phyloP scores from a whole-genome alignment of 2,329 filamentous ascomycete species.

The Trichoderma sp. region DNA sequence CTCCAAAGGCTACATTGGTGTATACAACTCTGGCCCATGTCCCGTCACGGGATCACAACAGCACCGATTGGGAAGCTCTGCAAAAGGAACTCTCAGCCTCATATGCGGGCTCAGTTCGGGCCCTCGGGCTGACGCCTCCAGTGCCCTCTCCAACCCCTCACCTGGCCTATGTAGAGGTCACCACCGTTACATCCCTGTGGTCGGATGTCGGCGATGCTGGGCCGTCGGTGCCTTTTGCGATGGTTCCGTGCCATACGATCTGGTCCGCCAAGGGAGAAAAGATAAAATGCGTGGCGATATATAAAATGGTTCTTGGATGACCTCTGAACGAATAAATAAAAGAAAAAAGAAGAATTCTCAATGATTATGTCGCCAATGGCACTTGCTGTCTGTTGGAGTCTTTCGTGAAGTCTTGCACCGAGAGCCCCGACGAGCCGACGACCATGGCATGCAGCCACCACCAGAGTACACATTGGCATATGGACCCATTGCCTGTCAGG shows the following conservation, averaged over 20 bases:
- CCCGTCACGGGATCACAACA: neutral
- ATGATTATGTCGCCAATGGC: neutral
- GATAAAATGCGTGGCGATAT: constrained; percentile 36
- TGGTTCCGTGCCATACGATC: constrained; percentile 39
- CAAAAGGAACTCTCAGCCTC: constrained; percentile 24
- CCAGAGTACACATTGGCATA: neutral
- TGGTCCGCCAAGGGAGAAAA: constrained; percentile 35
- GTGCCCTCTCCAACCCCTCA: constrained; percentile 27
- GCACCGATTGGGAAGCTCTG: constrained; percentile 15
- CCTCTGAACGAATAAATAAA: neutral
- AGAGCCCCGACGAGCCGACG: constrained; percentile 16
- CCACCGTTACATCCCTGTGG: constrained; percentile 25
- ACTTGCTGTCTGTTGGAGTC: neutral
- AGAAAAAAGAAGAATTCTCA: neutral
- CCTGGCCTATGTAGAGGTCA: constrained; percentile 35
- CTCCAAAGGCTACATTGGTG: constrained; percentile 26
- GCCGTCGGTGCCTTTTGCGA: constrained; percentile 23
- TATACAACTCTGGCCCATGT: constrained; percentile 33
- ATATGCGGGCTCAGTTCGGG: constrained; percentile 27
- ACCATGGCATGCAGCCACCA: neutral
- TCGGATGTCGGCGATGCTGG: neutral
- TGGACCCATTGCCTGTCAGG: neutral
- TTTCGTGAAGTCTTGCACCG: neutral
- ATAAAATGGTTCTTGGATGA: constrained; percentile 24
- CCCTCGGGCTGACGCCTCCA: constrained; percentile 22